Base-by-base conservation (phyloP, 306 rosid genomes). In the Quercus agrifolia region DNA sequence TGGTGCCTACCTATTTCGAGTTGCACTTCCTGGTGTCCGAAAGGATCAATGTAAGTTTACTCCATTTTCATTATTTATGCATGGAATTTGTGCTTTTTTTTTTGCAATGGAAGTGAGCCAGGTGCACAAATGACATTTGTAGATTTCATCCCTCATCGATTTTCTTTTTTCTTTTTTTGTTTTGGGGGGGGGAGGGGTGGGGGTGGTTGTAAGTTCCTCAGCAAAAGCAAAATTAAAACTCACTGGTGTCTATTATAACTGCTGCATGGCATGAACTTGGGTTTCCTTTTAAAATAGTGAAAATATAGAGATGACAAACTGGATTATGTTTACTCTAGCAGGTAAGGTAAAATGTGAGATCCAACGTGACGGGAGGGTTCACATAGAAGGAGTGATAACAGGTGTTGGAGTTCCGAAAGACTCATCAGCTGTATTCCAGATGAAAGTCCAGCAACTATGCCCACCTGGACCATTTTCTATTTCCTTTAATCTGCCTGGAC, bases 391-490 rank as follows among this genome's bases (percentile, higher is more conserved):
- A 77, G 84, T 80, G 76, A 89, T 82, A 77, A 52, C 80, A 27
- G 82, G 75, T 20, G 83, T 82, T n/a, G 82, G 85, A 49, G 75
- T 84, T 63, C 23, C 78, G 54, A 78, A 67, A 21, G 87, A 83
- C 56, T 79, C 86, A 5, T 55, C 86, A 55, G 74, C 80, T 2
- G 74, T 67, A 68, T 86, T 71, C 64, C 85, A 71, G 56, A 84
- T 80, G 88, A 86, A 76, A 82, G 88, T 77, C 76, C 92, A 88
- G 83, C 90, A 88, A 69, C 80, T 88, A 30, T 86, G 90, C 69
- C 84, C 83, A 0, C 81, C 92, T 0, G 92, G 90, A 68, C 83
- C 90, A 28, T 86, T 89, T 49, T 55, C 86, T 57, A 72, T 89
- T 61, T 84, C 90, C 56, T 86, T 89, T 61, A 78, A 51, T 23